These are phyloP conservation scores for Candolleomyces eurysporus DNA, from an alignment of 768 basidiomycete genomes.

Conservation along the genomic window DNA sequence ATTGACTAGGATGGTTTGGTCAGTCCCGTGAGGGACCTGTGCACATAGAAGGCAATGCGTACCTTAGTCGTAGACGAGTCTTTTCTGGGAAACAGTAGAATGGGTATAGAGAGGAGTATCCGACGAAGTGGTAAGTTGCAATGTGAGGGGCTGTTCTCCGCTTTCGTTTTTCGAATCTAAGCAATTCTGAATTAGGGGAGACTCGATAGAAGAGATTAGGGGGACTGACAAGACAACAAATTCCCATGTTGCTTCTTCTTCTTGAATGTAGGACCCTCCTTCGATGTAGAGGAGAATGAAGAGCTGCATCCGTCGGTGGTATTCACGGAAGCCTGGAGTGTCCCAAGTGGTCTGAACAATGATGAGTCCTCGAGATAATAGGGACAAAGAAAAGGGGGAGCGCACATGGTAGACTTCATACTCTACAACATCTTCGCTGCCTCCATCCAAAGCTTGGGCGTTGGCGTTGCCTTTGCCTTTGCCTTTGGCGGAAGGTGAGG, in stretches of 20 bases:
- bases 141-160: conserved; percentile 47
- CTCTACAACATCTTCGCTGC: conserved; percentile 60
- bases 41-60: conserved; percentile 14
- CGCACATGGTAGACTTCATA: conserved; percentile 92
- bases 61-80: conserved; percentile 86
- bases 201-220: neutral
- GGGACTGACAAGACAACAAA: conserved; percentile 77
- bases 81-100: conserved; percentile 96
- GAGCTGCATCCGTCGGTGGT: conserved; percentile 89
- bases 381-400: conserved; percentile 6
- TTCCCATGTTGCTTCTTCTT: conserved; percentile 93
- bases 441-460: conserved; percentile 38
- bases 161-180: conserved; percentile 83
- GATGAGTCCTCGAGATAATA: neutral
- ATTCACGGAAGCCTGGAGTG: conserved; percentile 86
- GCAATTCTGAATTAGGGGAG: neutral
- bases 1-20: conserved; percentile 62
- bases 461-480: conserved; percentile 56
- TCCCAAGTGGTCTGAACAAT: conserved; percentile 69
- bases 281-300: conserved; percentile 96
- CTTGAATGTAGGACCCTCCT: conserved; percentile 91
- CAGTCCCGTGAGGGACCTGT: neutral
- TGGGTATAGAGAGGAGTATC: conserved; percentile 91
- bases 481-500: conserved; percentile 37
- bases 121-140: conserved; percentile 84